Evolutionary conservation across 2,329 filamentous ascomycete species (phyloP).

Genomic region (Diaporthe eres): DNA sequence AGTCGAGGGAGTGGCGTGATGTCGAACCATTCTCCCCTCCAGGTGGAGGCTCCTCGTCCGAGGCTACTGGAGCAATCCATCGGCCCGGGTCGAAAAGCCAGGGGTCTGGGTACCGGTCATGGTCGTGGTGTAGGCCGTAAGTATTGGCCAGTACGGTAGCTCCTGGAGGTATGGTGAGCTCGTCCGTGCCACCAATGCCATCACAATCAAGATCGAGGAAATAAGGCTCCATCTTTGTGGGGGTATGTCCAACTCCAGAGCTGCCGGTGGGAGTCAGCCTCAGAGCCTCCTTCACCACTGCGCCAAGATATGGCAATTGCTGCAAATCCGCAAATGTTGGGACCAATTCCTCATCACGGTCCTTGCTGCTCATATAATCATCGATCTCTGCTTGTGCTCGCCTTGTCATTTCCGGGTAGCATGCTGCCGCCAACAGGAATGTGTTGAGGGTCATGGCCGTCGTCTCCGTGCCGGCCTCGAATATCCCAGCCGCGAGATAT

Average conservation of each 20-base stretch:
- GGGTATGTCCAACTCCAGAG: constrained; percentile 39
- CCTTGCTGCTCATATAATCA: neutral
- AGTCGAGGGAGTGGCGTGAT: neutral
- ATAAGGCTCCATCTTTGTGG: constrained; percentile 1
- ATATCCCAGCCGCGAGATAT: constrained; percentile 39
- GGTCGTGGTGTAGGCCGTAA: constrained; percentile 38
- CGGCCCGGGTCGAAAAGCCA: constrained; percentile 38
- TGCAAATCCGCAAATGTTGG: constrained; percentile 38
- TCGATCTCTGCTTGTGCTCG: constrained; percentile 37
- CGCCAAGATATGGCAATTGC: constrained; percentile 27
- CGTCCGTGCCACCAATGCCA: neutral
- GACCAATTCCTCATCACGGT: neutral
- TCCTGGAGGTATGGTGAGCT: constrained; percentile 15
- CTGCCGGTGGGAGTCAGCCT: constrained; percentile 38
- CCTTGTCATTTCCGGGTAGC: constrained; percentile 10
- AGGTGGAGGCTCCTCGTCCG: neutral
- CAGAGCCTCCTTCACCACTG: constrained; percentile 36
- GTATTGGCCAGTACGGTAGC: constrained; percentile 37
- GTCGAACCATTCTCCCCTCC: neutral
- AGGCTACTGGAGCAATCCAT: neutral
- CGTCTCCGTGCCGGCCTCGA: constrained; percentile 41
- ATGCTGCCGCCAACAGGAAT: constrained; percentile 37
- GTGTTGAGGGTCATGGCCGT: constrained; percentile 41
- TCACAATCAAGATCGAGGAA: neutral
- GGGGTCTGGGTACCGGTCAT: constrained; percentile 26